phyloP scores from a whole-genome alignment of 2,329 filamentous ascomycete genomes.

The Verticillium tricorpus region DNA sequence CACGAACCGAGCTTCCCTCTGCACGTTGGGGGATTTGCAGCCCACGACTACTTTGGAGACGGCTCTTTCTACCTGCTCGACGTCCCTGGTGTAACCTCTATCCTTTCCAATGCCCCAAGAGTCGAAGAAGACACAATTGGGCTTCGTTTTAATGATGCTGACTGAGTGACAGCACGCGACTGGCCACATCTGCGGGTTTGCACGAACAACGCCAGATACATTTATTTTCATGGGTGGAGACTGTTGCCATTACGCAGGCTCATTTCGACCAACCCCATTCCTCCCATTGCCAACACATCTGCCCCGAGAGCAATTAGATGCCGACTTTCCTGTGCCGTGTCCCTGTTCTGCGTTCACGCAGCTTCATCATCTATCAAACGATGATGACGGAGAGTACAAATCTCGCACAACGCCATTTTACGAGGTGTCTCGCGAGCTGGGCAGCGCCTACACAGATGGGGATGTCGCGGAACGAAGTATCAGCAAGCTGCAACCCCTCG shows the following conservation, averaged over 20 bases:
- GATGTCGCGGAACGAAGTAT: conserved; percentile 3
- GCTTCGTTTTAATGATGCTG: no score
- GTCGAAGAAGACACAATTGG: no score
- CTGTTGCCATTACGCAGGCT: conserved; percentile 12
- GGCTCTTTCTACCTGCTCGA: conserved; percentile 36
- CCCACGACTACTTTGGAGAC: conserved; percentile 36
- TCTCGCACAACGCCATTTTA: no score
- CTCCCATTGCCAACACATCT: background rate
- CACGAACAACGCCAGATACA: conserved; percentile 11
- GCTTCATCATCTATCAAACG: conserved; percentile 2
- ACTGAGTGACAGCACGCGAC: conserved; percentile 8
- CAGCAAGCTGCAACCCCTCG: conserved; percentile 10
- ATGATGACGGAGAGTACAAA: background rate
- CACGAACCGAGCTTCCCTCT: conserved; percentile 14
- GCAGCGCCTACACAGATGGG: conserved; percentile 7
- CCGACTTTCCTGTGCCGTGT: conserved; percentile 3
- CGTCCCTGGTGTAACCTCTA: conserved; percentile 9
- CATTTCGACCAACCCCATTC: conserved; percentile 5
- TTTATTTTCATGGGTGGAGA: conserved; percentile 19
- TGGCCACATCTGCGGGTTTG: conserved; percentile 17
- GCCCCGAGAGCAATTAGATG: background rate
- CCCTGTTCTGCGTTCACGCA: conserved; percentile 8
- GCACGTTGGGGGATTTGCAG: conserved; percentile 28
- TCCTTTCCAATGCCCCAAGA: no score
- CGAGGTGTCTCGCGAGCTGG: background rate